Conservation (phyloP, 257 asterid species). For the Plantago major region DNA sequence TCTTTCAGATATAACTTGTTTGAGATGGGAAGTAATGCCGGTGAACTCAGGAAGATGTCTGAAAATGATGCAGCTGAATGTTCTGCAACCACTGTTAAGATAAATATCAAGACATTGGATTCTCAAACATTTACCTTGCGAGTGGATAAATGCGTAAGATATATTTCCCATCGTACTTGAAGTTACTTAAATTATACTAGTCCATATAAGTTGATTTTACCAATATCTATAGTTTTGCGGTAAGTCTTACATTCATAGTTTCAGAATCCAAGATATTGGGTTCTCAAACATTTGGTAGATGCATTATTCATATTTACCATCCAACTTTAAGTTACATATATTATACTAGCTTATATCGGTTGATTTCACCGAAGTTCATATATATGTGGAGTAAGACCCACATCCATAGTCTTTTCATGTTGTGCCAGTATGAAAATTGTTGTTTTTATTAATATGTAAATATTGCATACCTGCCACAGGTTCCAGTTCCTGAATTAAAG, state of each 20-base stretch:
- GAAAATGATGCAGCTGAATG: slow-evolving; percentile 44
- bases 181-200: too few relatives aligned
- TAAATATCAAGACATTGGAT: slow-evolving; percentile 90
- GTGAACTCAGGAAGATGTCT: slow-evolving; percentile 30
- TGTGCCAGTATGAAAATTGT: background rate
- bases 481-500: slow-evolving; percentile 86
- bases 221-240: background rate
- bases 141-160: slow-evolving; percentile 76
- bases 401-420: slow-evolving; percentile 10
- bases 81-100: slow-evolving; percentile 84
- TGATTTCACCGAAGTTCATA: background rate
- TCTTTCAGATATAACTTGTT: slow-evolving; percentile 28
- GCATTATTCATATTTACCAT: too few relatives aligned
- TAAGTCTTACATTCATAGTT: background rate
- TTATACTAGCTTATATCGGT: slow-evolving; percentile 12
- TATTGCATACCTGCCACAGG: slow-evolving; percentile 40
- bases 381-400: background rate
- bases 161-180: background rate
- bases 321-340: slow-evolving; percentile 3
- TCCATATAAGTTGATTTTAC: too few relatives aligned
- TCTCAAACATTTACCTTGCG: slow-evolving; percentile 76
- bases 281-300: too few relatives aligned
- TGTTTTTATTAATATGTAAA: background rate
- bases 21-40: slow-evolving; percentile 60
- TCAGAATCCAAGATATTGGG: too few relatives aligned